Evolutionary conservation across 2,329 filamentous ascomycete genomes (phyloP).

Genomic region (Allantophomopsis cytisporea): DNA sequence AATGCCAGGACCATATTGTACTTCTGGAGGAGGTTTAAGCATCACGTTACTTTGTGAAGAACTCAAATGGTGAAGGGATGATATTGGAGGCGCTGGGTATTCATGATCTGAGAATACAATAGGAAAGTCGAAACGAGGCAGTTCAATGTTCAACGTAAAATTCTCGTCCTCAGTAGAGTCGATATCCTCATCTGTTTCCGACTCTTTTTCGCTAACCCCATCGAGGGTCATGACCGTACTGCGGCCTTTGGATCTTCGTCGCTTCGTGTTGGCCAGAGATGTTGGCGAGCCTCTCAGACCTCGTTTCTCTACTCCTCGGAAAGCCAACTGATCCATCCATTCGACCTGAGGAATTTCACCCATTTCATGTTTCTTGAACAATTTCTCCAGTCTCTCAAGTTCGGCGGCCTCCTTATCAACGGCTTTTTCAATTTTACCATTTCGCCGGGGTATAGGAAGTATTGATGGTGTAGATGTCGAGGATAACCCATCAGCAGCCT

Average conservation of each 20-base stretch:
- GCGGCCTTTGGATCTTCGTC: constrained; percentile 21
- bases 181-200: constrained; percentile 24
- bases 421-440: constrained; percentile 28
- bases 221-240: constrained; percentile 20
- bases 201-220: constrained; percentile 14
- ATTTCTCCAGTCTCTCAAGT: constrained; percentile 72
- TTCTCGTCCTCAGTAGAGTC: constrained; percentile 32
- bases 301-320: constrained; percentile 74
- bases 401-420: constrained; percentile 64
- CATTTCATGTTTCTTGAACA: constrained; percentile 98
- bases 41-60: constrained; percentile 54
- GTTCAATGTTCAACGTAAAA: constrained; percentile 79
- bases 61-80: constrained; percentile 52
- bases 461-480: constrained; percentile 66
- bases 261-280: constrained; percentile 43
- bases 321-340: constrained; percentile 93
- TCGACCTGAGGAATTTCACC: constrained; percentile 85
- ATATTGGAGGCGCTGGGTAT: constrained; percentile 75
- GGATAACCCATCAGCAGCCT: constrained; percentile 73
- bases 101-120: constrained; percentile 92
- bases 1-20: constrained; percentile 83
- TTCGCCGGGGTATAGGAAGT: constrained; percentile 38
- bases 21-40: constrained; percentile 71
- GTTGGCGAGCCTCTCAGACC: constrained; percentile 50
- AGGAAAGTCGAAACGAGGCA: constrained; percentile 90